Conservation (phyloP, 495 filamentous ascomycete species). For the Parmelia sp. region DNA sequence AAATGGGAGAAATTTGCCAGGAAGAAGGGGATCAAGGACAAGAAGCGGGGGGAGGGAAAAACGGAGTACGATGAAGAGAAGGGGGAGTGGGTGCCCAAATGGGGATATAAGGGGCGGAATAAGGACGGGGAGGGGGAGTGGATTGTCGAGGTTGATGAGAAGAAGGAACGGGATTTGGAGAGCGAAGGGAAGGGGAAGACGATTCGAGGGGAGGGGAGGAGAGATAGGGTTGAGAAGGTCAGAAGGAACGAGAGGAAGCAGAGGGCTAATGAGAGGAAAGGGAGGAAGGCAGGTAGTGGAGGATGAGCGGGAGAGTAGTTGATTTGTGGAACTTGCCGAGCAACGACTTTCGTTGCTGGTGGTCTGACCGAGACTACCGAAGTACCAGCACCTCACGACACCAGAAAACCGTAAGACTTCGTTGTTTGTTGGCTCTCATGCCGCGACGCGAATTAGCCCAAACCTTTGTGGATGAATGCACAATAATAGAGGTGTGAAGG, state of each 20-base stretch:
- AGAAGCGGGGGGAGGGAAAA: slow-evolving; percentile 65
- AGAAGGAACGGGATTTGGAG: slow-evolving; percentile 46
- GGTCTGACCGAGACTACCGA: background rate
- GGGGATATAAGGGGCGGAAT: slow-evolving; percentile 92
- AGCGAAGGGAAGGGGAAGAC: slow-evolving; percentile 53
- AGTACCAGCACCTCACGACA: background rate
- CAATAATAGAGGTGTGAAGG: background rate
- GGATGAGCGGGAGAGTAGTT: background rate
- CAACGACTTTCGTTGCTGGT: background rate
- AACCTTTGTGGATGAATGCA: background rate
- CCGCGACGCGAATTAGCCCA: background rate
- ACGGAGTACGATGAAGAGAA: slow-evolving; percentile 75
- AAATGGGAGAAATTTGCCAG: slow-evolving; percentile 93
- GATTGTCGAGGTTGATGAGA: slow-evolving; percentile 85
- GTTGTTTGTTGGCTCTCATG: background rate
- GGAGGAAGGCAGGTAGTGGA: slow-evolving; percentile 38
- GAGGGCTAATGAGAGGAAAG: slow-evolving; percentile 59
- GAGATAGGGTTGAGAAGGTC: slow-evolving; percentile 45
- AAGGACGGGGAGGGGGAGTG: slow-evolving; percentile 69
- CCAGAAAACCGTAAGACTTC: background rate
- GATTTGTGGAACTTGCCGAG: background rate
- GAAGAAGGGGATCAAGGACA: slow-evolving; percentile 84
- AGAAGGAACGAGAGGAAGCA: slow-evolving; percentile 64
- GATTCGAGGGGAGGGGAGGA: slow-evolving; percentile 54
- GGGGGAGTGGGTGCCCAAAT: slow-evolving; percentile 84